Evolutionary conservation across 306 rosid genomes (phyloP).

Genomic region (Acacia acuminata): DNA sequence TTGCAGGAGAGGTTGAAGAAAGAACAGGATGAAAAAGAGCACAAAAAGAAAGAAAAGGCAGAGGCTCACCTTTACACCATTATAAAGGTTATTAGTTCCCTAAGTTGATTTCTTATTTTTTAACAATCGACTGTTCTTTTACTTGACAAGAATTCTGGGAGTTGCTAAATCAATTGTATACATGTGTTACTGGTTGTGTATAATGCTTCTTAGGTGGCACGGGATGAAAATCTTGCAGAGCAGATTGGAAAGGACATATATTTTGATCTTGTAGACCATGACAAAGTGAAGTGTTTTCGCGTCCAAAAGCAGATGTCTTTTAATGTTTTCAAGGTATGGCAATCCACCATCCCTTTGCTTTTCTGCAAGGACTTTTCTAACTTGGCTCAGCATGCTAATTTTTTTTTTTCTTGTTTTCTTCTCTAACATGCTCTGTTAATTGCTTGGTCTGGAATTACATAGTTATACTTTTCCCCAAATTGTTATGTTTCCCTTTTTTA

Average conservation of each 20-base stretch:
- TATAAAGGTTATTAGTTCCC: conserved; percentile 62
- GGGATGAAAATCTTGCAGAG: conserved; percentile 68
- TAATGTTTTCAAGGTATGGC: conserved; percentile 75
- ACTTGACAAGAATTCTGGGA: conserved; percentile 4
- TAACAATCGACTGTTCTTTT: conserved; percentile 3
- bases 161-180: conserved; percentile 17
- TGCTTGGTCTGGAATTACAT: background rate
- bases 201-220: conserved; percentile 65
- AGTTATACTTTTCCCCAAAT: background rate
- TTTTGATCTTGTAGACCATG: conserved; percentile 96
- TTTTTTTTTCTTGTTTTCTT: background rate
- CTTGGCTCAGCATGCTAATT: background rate
- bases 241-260: conserved; percentile 88
- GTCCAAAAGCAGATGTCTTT: conserved; percentile 75
- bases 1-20: conserved; percentile 86
- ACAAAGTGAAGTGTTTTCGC: conserved; percentile 87
- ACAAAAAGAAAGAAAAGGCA: conserved; percentile 81
- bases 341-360: background rate
- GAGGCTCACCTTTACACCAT: conserved; percentile 88
- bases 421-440: background rate
- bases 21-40: conserved; percentile 92
- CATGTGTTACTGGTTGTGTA: conserved; percentile 19
- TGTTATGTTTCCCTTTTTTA: background rate
- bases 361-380: conserved; percentile 9
- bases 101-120: conserved; percentile 17